Percentiles rank a stretch among this genome's conserved stretches.
These are phyloP conservation scores for Dictyostelium discoideum DNA, from an alignment of 78 protist species.

Conservation along the genomic window dicty_2.7 NC_007088.5:4707001-4707500, in stretches of 20 bases:
- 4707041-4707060: constrained; percentile 97
- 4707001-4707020: constrained; percentile 96
- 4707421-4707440: constrained; percentile 99
- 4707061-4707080: constrained; percentile 98
- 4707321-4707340: constrained; percentile 99
- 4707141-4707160: constrained; percentile 99
- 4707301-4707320: constrained; percentile 96
- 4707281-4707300: constrained; percentile 97
- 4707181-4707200: constrained; percentile 99
- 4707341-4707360: constrained; percentile 99
- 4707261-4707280: constrained; percentile 92
- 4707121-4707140: constrained; percentile 97
- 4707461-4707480: constrained; percentile 99
- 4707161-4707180: constrained; percentile 98
- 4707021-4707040: constrained; percentile 99
- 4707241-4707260: constrained; percentile 98
- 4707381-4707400: constrained; percentile 99
- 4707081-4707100: constrained; percentile 95
- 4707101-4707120: constrained; percentile 99
- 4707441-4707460: constrained; percentile 99
- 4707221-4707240: constrained; percentile 98
- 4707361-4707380: constrained; percentile 99
- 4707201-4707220: constrained; percentile 99
- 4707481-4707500: constrained; percentile 98
- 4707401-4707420: constrained; percentile 98